Conservation (phyloP, 2,329 filamentous ascomycete genomes). For the Penicillium verrucosum region DNA sequence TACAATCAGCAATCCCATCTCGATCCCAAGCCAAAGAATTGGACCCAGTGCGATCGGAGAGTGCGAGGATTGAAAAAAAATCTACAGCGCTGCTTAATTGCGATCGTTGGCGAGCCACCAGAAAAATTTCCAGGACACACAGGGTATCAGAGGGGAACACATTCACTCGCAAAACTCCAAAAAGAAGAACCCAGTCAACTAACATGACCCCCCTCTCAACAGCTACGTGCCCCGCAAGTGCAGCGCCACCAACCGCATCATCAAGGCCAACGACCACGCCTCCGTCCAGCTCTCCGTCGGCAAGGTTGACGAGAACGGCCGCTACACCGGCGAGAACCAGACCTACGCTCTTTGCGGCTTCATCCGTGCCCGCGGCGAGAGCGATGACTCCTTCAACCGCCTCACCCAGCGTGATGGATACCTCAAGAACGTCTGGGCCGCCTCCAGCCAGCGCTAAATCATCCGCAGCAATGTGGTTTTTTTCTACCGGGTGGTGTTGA, state of each 20-base stretch:
- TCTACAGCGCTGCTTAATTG: background rate
- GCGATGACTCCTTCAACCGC: constrained; percentile 93
- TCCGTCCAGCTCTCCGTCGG: constrained; percentile 95
- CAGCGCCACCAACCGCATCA: constrained; percentile 98
- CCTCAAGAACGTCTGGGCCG: constrained; percentile 95
- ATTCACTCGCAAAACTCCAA: constrained; percentile 3
- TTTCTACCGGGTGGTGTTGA: constrained; percentile 30
- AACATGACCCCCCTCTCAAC: constrained; percentile 21
- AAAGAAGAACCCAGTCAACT: constrained; percentile 6
- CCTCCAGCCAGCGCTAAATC: constrained; percentile 54
- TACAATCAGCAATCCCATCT: constrained; percentile 4
- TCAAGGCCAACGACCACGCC: constrained; percentile 99
- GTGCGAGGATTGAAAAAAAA: background rate
- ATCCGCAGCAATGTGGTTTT: constrained; percentile 19
- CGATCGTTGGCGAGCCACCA: constrained; percentile 7
- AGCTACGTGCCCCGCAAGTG: constrained; percentile 99
- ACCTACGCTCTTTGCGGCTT: constrained; percentile 97
- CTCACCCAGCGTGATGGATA: constrained; percentile 93
- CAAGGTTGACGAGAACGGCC: constrained; percentile 99
- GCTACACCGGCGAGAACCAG: constrained; percentile 95
- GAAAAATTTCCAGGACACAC: constrained; percentile 3
- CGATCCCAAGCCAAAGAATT: constrained; percentile 5
- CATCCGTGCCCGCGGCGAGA: constrained; percentile 96
- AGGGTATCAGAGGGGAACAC: constrained; percentile 1
- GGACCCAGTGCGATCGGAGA: background rate